Base-by-base conservation (phyloP, 2,329 filamentous ascomycete species). In the Microsporum ferrugineum region DNA sequence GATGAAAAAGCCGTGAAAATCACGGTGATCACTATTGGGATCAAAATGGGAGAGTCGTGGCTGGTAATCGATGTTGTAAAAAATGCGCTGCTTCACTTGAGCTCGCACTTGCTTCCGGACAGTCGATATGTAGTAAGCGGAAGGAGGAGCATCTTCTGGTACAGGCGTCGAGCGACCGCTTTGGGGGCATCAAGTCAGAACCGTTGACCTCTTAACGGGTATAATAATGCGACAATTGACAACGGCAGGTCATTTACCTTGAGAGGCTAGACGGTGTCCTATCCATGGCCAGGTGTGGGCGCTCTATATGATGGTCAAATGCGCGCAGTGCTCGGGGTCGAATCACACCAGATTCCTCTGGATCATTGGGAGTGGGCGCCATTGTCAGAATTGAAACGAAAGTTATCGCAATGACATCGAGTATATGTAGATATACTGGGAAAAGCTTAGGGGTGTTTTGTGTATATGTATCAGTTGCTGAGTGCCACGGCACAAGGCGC, bases 1-100 rank as follows among this genome's bases (percentile, higher is more conserved):
- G 60, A 94, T 89, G 77, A 96, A 99, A 82, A 99, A 99, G 71
- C 94, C 94, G 68, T 90, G 85, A 73, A 99, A 99, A 75, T 99
- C 91, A 69, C 86, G 86, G 73, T 97, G 91, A 69, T 96, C 91
- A 74, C 89, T 95, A 57, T 84, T 82, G 0, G 91, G 91, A 71
- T 99, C 94, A 72, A 99, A 96, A 76, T 99, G 92, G 17, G 92
- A 97, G 27, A 97, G 87, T 61, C 94, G 88, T 63, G 88, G 87
- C 45, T 89, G 84, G 76, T 92, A 99, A 69, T 96, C 89, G 71
- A 95, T 91, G 27, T 89, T 94, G 27, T 95, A 92, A 72, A 97
- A 99, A 66, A 96, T 80, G 67, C 91, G 87, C 61, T 87, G 87
- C 66, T 88, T 86, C 68, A 90, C 88, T 72, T 91, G 84, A 63